phyloP scores from a whole-genome alignment of 2,329 filamentous ascomycete genomes.

The Tricladium varicosporioides region DNA sequence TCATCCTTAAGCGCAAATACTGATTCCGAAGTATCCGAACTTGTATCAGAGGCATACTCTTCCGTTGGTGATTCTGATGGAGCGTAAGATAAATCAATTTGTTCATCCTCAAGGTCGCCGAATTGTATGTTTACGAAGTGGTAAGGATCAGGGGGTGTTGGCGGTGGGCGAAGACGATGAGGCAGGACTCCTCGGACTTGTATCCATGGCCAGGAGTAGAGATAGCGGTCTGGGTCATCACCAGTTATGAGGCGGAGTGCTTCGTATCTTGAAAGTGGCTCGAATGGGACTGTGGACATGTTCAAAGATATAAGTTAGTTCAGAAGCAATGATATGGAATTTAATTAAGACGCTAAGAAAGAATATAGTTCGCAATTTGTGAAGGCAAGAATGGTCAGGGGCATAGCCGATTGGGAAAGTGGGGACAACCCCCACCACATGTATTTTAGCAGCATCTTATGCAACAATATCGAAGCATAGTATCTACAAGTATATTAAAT shows the following conservation, averaged over 20 bases:
- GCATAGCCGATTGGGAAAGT: neutral
- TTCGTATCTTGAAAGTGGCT: too few relatives aligned
- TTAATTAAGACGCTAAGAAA: too few relatives aligned
- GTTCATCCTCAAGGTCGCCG: neutral
- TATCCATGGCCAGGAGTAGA: neutral
- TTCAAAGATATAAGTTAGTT: too few relatives aligned
- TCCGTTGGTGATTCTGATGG: neutral
- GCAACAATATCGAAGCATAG: neutral
- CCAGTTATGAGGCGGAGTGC: neutral
- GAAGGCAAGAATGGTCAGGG: neutral
- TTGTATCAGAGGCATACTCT: neutral
- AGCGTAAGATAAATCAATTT: neutral
- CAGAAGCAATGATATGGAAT: too few relatives aligned
- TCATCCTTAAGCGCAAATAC: neutral
- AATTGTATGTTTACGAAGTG: neutral
- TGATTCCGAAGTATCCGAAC: neutral
- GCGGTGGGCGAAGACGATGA: neutral
- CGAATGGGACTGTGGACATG: too few relatives aligned
- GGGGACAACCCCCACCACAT: neutral
- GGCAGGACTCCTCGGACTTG: neutral
- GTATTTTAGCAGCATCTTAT: neutral
- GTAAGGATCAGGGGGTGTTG: neutral
- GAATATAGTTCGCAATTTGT: too few relatives aligned
- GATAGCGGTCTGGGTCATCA: neutral
- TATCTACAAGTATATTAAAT: neutral